Base-by-base conservation (phyloP, 179 eudicot species). In the Spinacia oleracea region DNA sequence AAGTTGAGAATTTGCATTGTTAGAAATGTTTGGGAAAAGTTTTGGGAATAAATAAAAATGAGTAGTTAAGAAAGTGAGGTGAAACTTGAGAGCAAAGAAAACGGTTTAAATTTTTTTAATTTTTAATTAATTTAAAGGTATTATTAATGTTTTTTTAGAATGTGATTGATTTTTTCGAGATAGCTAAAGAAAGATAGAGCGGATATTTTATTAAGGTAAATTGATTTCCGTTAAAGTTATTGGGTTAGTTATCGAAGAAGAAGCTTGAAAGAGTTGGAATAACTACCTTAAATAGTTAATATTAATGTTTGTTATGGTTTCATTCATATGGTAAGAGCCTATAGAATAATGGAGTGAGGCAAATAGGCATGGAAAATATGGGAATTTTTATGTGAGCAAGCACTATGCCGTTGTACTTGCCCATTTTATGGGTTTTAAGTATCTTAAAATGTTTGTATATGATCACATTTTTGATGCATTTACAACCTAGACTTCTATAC, bases 41-140 rank as follows among this genome's bases (percentile, higher is more conserved):
- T n/a, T n/a, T n/a, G n/a, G n/a, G 46, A 80, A 65, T 10, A 23
- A 4, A 64, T 16, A 79, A 83, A 80, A 83, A 77, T 67, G 83
- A 80, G 86, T 83, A 83, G 86, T 83, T 83, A 81, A 83, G 79
- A 77, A 77, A 72, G 72, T 63, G 66, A 77, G 80, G 75, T 63
- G 75, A 72, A 55, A 77, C 80, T 62, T 79, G 55, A 71, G 80
- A 76, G 78, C 62, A 72, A 29, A 59, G 63, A 20, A 46, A 73
- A 75, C 78, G 75, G 78, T 82, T 78, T 21, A 40, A 2, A 43
- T 69, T 74, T 62, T 10, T 42, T 10, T 23, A 21, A 34, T 43
- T 32, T 43, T 31, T 10, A 29, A 27, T 20, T 42, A 55, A 20
- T 48, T 51, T 59, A 68, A 27, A 67, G 45, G 29, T 68, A 51